phyloP scores from a whole-genome alignment of 345 rosid genomes.

The Rhizophora mangle region DNA sequence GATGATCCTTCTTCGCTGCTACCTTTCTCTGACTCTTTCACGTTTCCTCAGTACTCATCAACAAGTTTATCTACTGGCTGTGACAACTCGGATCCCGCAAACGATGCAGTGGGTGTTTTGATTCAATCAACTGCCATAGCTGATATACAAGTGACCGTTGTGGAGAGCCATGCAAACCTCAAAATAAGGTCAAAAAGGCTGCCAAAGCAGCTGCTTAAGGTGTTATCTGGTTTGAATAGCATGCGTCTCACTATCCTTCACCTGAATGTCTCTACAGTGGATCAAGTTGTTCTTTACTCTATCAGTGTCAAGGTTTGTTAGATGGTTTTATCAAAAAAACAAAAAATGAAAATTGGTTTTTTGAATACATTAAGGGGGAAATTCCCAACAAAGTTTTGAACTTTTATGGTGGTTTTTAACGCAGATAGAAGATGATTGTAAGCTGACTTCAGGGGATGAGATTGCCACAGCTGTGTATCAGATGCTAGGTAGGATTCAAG shows the following conservation, averaged over 20 bases:
- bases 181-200: conserved; percentile 65
- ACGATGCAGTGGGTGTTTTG: conserved; percentile 12
- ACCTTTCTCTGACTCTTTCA: conserved; percentile 61
- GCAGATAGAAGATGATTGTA: conserved; percentile 92
- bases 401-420: conserved; percentile 6
- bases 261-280: conserved; percentile 67
- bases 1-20: conserved; percentile 16
- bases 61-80: conserved; percentile 28
- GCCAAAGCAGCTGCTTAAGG: conserved; percentile 65
- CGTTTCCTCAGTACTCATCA: conserved; percentile 55
- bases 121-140: conserved; percentile 30
- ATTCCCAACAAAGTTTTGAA: not conserved
- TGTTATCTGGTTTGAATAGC: conserved; percentile 60
- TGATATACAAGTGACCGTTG: conserved; percentile 82
- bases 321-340: not conserved
- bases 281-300: conserved; percentile 62
- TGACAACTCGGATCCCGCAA: conserved; percentile 18
- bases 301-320: conserved; percentile 75
- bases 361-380: no score
- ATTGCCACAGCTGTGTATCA: conserved; percentile 66
- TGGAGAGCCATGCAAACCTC: conserved; percentile 78
- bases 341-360: not conserved
- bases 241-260: conserved; percentile 74
- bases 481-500: conserved; percentile 59
- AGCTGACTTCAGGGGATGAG: conserved; percentile 67